Evolutionary conservation across 2,329 filamentous ascomycete genomes (phyloP), one percentile per base, ranked within the genome.

Genomic region (Epicoccum sorghinum): DNA sequence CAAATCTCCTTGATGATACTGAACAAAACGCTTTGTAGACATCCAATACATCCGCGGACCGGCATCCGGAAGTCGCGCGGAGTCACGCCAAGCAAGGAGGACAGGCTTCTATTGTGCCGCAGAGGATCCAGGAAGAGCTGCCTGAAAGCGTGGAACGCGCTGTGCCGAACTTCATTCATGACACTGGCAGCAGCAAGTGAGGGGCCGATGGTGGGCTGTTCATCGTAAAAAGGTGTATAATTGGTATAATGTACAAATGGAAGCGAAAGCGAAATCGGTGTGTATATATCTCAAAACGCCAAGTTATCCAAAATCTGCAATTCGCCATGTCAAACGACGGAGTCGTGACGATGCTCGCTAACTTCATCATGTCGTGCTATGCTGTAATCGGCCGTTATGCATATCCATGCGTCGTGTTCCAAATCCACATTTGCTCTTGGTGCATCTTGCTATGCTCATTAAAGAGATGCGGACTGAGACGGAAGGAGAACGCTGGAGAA

Each of bases 361-460:
- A 56, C 24, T 41, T 48, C 48, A 48, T 56, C 39, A 52, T 57
- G 37, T 51, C 52, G 43, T 47, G 42, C 48, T 47, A 40, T 47
- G 47, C 47, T 56, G n/a, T 56, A 24, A 42, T 53, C 42, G 41
- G 44, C 43, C 52, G 55, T 54, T 43, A 51, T 36, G 44, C 37
- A 52, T 57, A 30, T 36, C 49, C 52, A 40, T 57, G 29, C 45
- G 42, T 49, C 47, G 38, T 57, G 14, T 43, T 41, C 45, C 18
- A 44, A 55, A 52, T 50, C 52, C 47, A 49, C 25, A 36, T 45
- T 47, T 50, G 45, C 47, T 36, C 38, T 25, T 18, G 24, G 22
- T 48, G 53, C 43, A 44, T 30, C 52, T 38, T 44, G 46, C 43
- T 45, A 54, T 55, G 52, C 49, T 37, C 14, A 38, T 55, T 42